phyloP scores from a whole-genome alignment of 2,329 filamentous ascomycete genomes.

The Xylaria sp. region DNA sequence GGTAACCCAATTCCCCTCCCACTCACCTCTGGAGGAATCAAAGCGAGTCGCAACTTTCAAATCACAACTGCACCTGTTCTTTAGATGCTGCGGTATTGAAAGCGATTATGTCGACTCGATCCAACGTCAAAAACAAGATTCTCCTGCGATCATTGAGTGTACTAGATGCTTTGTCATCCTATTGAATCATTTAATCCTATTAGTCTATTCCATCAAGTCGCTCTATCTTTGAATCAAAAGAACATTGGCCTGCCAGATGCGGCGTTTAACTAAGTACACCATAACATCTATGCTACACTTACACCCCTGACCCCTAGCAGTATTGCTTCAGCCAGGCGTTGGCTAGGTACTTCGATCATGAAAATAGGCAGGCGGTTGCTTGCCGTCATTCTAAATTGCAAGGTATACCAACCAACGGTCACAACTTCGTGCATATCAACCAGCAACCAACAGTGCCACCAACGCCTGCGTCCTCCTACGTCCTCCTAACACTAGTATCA shows the following conservation, averaged over 20 bases:
- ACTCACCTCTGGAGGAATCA: too few relatives aligned
- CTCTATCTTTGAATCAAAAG: neutral
- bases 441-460: constrained; percentile 8
- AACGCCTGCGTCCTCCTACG: neutral
- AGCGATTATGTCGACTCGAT: neutral
- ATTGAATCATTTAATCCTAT: neutral
- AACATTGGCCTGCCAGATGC: constrained; percentile 8
- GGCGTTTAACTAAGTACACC: neutral
- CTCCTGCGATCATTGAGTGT: neutral
- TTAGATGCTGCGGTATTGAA: neutral
- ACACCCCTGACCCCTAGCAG: neutral
- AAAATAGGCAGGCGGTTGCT: constrained; percentile 2
- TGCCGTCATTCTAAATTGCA: constrained; percentile 9
- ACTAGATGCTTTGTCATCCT: neutral
- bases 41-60: too few relatives aligned
- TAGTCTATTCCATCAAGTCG: neutral
- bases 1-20: neutral
- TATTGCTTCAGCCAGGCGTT: neutral
- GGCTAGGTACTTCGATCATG: neutral
- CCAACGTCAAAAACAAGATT: too few relatives aligned
- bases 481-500: neutral
- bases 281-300: neutral
- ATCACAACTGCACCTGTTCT: too few relatives aligned
- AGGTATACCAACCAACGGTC: constrained; percentile 7
- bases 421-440: neutral